Percentiles rank a stretch among this genome's conserved stretches.
These are phyloP conservation scores for Cytospora mali DNA, from an alignment of 2,329 filamentous ascomycete species.

Conservation along the genomic window DNA sequence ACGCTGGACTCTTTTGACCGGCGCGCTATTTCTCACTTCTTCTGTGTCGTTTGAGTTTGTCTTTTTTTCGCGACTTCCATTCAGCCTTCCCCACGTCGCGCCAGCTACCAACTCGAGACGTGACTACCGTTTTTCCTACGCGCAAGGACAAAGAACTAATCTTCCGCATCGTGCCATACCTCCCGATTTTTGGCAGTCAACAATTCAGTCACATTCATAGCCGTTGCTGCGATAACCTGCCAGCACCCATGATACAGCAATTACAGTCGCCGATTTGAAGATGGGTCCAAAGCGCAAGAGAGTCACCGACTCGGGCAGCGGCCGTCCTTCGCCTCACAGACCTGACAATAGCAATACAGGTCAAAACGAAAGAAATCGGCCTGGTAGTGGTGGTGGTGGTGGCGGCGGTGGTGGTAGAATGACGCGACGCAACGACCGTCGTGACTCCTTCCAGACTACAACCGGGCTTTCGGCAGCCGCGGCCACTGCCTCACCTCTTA, in stretches of 20 bases:
- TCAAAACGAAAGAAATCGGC: slow-evolving; percentile 59
- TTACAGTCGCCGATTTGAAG: slow-evolving; percentile 28
- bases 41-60: slow-evolving; percentile 22
- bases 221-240: neutral
- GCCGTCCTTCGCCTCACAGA: slow-evolving; percentile 64
- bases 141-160: slow-evolving; percentile 20
- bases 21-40: slow-evolving; percentile 28
- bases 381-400: slow-evolving; percentile 49
- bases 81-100: slow-evolving; percentile 3
- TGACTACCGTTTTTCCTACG: slow-evolving; percentile 20
- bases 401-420: slow-evolving; percentile 50
- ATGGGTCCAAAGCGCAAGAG: slow-evolving; percentile 66
- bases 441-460: slow-evolving; percentile 51
- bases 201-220: neutral
- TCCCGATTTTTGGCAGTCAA: neutral
- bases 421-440: slow-evolving; percentile 52
- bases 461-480: slow-evolving; percentile 15
- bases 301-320: slow-evolving; percentile 49
- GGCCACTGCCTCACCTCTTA: slow-evolving; percentile 20
- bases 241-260: slow-evolving; percentile 23
- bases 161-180: slow-evolving; percentile 2
- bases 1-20: slow-evolving; percentile 15
- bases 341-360: slow-evolving; percentile 58
- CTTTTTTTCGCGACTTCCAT: neutral
- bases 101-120: neutral